Conservation (phyloP, 345 rosid genomes). For the Abelmoschus esculentus region DNA sequence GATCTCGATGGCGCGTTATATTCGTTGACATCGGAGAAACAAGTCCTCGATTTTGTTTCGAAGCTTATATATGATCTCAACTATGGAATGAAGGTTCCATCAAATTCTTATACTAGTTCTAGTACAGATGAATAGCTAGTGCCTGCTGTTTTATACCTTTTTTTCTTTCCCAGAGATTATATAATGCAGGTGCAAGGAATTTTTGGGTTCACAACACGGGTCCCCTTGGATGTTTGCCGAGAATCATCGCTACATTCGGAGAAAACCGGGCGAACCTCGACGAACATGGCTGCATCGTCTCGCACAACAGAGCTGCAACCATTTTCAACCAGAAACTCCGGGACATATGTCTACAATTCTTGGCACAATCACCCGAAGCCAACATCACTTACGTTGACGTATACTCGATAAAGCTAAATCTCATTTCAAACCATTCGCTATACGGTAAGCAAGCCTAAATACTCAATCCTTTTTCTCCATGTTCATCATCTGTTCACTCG, state of each 20-base stretch:
- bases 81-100: constrained; percentile 31
- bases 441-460: constrained; percentile 21
- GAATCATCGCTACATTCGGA: constrained; percentile 26
- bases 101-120: neutral
- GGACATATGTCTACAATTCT: constrained; percentile 22
- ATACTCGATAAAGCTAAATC: constrained; percentile 36
- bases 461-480: neutral
- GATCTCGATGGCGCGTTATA: constrained; percentile 34
- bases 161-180: constrained; percentile 19
- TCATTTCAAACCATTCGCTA: constrained; percentile 31
- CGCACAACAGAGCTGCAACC: constrained; percentile 32
- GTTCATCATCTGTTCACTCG: neutral
- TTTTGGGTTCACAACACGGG: constrained; percentile 51
- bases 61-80: constrained; percentile 26
- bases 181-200: constrained; percentile 34
- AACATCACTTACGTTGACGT: constrained; percentile 33
- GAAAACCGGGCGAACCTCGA: constrained; percentile 20
- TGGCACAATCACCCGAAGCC: constrained; percentile 26
- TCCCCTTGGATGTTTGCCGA: constrained; percentile 46
- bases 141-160: neutral
- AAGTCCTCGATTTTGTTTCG: constrained; percentile 28
- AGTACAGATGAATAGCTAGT: neutral
- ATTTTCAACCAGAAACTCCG: constrained; percentile 31
- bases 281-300: constrained; percentile 28
- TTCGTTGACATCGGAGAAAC: constrained; percentile 23